phyloP scores from a whole-genome alignment of 495 filamentous ascomycete species.

The Lindgomyces ingoldianus region DNA sequence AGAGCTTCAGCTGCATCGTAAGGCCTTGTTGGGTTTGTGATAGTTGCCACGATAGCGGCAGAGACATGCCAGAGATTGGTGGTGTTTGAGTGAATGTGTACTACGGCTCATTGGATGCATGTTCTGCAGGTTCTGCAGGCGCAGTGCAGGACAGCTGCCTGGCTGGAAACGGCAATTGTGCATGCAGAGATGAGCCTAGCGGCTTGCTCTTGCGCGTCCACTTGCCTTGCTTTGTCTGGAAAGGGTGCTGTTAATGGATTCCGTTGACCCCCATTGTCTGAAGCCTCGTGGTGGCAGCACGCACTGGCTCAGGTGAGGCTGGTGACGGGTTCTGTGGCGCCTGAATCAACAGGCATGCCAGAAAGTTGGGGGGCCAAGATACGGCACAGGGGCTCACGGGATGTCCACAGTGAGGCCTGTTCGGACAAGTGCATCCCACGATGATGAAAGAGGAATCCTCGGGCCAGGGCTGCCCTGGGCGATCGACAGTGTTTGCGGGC shows the following conservation, averaged over 20 bases:
- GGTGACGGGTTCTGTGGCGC: constrained; percentile 25
- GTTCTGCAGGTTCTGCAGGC: neutral
- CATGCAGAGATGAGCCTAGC: neutral
- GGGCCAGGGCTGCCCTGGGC: constrained; percentile 1
- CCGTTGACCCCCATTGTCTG: neutral
- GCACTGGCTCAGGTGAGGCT: constrained; percentile 12
- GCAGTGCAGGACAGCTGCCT: neutral
- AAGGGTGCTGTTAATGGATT: neutral
- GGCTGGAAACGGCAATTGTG: constrained; percentile 10
- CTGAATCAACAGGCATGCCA: neutral
- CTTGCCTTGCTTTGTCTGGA: neutral
- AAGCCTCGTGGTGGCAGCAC: neutral
- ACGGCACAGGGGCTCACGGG: neutral
- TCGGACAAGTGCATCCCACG: neutral
- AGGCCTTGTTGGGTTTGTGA: neutral
- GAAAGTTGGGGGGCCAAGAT: constrained; percentile 1
- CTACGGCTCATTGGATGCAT: neutral
- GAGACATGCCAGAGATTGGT: neutral
- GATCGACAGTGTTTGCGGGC: neutral
- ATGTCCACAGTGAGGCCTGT: neutral
- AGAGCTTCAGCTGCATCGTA: neutral
- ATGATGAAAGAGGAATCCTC: neutral
- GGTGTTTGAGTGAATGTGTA: neutral
- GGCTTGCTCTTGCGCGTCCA: constrained; percentile 3
- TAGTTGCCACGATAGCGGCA: constrained; percentile 4